Conservation (phyloP, 2,329 filamentous ascomycete genomes). For the Neofusicoccum laricinum region DNA sequence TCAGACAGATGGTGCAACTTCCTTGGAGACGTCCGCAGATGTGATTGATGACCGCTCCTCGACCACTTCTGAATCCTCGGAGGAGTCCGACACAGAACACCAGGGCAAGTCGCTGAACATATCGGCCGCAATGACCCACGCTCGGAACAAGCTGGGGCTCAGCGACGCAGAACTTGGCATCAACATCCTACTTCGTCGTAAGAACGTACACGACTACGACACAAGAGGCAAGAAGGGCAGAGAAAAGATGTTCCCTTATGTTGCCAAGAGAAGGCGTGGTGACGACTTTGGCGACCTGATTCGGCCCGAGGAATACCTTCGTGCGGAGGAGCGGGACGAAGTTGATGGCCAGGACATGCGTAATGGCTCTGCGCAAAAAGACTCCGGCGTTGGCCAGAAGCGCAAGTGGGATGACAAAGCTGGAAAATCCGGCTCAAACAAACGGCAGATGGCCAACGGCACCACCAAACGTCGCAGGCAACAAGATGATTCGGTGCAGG, state of each 20-base stretch:
- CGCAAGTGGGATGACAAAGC: conserved; percentile 79
- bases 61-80: conserved; percentile 80
- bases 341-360: conserved; percentile 63
- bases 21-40: conserved; percentile 68
- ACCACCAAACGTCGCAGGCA: conserved; percentile 59
- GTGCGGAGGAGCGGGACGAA: conserved; percentile 85
- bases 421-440: conserved; percentile 35
- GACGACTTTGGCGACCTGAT: conserved; percentile 96
- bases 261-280: conserved; percentile 71
- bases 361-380: conserved; percentile 44
- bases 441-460: conserved; percentile 36
- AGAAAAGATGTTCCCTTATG: conserved; percentile 87
- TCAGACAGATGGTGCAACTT: conserved; percentile 65
- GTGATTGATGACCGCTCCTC: conserved; percentile 81
- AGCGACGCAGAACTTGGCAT: conserved; percentile 89
- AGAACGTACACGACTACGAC: conserved; percentile 90
- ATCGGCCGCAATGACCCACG: conserved; percentile 79
- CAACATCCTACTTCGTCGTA: conserved; percentile 83
- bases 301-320: conserved; percentile 86
- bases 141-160: conserved; percentile 79
- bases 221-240: conserved; percentile 86
- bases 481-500: conserved; percentile 32
- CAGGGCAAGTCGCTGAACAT: conserved; percentile 91
- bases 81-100: conserved; percentile 84
- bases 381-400: conserved; percentile 73